Base-by-base conservation (phyloP, 805 yeast genomes). In the Saccharomycopsis amapae region DNA sequence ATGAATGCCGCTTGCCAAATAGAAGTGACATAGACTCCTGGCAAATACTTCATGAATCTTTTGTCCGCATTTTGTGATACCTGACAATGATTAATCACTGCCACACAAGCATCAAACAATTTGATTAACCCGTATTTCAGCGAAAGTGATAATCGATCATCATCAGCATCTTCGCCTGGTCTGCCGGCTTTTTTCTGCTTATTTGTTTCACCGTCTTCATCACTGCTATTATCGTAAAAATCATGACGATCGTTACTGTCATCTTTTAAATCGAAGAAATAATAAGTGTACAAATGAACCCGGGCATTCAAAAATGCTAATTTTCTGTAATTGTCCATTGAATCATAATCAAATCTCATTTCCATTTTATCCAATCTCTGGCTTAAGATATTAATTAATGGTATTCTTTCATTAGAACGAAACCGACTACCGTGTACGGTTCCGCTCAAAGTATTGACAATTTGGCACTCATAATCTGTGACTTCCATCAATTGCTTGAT, bases 1-100 rank as follows among this genome's bases (percentile, higher is more conserved):
- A 90, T 78, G 55, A 88, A 83, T 1, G 95, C 79, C 1, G 96
- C 84, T 62, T 93, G 97, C 96, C 97, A 88, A 24, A 89, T 75
- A 40, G 82, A 79, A 51, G 87, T 68, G 1, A 88, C 76, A 58
- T 85, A 81, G 1, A 85, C 87, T 42, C 84, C 84, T 0, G 98
- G 97, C 38, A 90, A 70, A 57, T 83, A 86, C 55, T 73, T 76
- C 58, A 89, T 75, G 56, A 86, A 82, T 28, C 68, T 69, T 37
- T 74, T 72, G 56, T 82, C 78, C 24, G 73, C 67, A 19, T 70
- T 66, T 50, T 81, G 80, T 51, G 87, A 77, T 17, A 69, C 58
- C 42, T 76, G 72, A 20, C 85, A 78, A 61, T 85, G 95, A 30
- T 71, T 71, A 42, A 90, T 65, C 13, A 88, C 65, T 2, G 81